phyloP scores from a whole-genome alignment of 768 basidiomycete species.

The Tulasnella sp. region DNA sequence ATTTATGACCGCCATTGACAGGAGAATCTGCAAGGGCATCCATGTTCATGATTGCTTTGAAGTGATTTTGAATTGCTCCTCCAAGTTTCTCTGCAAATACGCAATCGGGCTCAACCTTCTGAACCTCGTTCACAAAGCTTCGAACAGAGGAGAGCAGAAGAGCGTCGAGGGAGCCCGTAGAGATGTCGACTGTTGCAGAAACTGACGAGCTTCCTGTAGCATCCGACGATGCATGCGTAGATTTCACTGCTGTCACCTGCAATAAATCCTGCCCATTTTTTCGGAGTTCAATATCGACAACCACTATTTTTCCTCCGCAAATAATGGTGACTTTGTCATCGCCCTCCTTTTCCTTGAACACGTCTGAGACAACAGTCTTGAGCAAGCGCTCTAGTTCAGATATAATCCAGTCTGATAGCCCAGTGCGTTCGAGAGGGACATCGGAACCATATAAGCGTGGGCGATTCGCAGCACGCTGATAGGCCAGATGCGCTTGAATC shows the following conservation, averaged over 20 bases:
- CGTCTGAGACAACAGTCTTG: conserved; percentile 54
- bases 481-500: conserved; percentile 1
- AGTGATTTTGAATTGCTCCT: conserved; percentile 37
- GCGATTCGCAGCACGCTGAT: too few relatives aligned
- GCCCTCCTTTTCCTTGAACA: conserved; percentile 47
- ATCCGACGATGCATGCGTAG: conserved; percentile 49
- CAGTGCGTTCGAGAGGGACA: conserved; percentile 38
- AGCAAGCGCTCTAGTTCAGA: conserved; percentile 49
- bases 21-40: conserved; percentile 47
- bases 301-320: conserved; percentile 67
- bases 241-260: conserved; percentile 48
- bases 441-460: conserved; percentile 48
- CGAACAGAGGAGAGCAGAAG: conserved; percentile 46
- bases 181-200: conserved; percentile 34
- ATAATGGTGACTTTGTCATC: conserved; percentile 42
- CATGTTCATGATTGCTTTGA: conserved; percentile 58
- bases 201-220: conserved; percentile 27
- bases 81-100: conserved; percentile 41
- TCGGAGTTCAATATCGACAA: conserved; percentile 58
- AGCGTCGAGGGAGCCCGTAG: conserved; percentile 36
- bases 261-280: conserved; percentile 29
- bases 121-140: conserved; percentile 46
- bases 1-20: conserved; percentile 45
- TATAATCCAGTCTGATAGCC: conserved; percentile 45
- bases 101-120: conserved; percentile 42